A percentile compares a stretch with the other conserved stretches of the same genome.
These are phyloP conservation scores for Actinidia chinensis DNA, from an alignment of 179 eudicot genomes.

Conservation along the genomic window DNA sequence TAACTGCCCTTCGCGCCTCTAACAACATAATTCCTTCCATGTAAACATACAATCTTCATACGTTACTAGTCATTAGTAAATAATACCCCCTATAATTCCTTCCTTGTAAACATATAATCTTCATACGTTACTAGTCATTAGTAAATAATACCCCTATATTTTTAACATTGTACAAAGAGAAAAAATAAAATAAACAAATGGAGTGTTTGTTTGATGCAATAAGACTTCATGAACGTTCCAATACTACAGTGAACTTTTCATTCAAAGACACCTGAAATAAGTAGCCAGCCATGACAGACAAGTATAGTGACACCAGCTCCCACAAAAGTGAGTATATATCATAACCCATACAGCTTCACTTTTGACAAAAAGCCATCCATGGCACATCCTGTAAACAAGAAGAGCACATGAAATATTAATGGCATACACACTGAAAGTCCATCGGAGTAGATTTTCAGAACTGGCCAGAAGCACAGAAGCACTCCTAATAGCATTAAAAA, in stretches of 20 bases:
- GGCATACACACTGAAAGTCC: not conserved
- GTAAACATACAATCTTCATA: too few relatives aligned
- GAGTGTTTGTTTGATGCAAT: not conserved
- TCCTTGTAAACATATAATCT: too few relatives aligned
- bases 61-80: too few relatives aligned
- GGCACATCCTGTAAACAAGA: conserved; percentile 64
- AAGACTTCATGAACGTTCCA: conserved; percentile 2
- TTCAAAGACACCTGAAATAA: conserved; percentile 68
- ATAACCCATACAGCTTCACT: conserved; percentile 96
- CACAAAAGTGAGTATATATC: conserved; percentile 98
- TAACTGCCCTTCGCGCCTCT: too few relatives aligned
- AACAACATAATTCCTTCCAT: too few relatives aligned
- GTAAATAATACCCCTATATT: too few relatives aligned
- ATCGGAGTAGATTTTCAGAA: not conserved
- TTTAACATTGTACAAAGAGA: not conserved
- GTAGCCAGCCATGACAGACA: conserved; percentile 98
- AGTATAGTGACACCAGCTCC: conserved; percentile 98
- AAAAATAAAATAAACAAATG: not conserved
- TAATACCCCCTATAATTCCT: too few relatives aligned
- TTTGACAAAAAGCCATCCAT: conserved; percentile 84
- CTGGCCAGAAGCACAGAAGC: not conserved
- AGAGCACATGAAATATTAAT: not conserved
- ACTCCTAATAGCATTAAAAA: not conserved
- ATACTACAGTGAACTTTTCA: too few relatives aligned
- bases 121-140: too few relatives aligned